A percentile compares a stretch with the other conserved stretches of the same genome.
Evolutionary conservation across 768 basidiomycete genomes (phyloP).

Genomic region (Kwoniella mangroviensis): DNA sequence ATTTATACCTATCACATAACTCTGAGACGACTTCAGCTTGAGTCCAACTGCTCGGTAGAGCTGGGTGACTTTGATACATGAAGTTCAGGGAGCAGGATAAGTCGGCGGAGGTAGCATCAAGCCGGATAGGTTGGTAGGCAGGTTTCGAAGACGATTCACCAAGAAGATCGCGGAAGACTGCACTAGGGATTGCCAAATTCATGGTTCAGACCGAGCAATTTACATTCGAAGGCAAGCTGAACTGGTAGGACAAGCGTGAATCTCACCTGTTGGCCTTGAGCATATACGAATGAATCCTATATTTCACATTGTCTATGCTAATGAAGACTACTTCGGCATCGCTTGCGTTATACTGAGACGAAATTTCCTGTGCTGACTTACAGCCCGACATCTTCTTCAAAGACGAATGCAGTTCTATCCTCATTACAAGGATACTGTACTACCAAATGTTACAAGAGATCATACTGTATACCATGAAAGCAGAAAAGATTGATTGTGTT

Average conservation of each 20-base stretch:
- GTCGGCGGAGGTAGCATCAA: not conserved
- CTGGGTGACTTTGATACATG: not conserved
- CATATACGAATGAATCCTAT: slow-evolving; percentile 14
- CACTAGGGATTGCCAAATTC: not conserved
- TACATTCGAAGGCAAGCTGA: too few relatives aligned
- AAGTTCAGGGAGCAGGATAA: not conserved
- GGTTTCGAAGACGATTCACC: not conserved
- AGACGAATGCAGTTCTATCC: not conserved
- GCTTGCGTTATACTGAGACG: not conserved
- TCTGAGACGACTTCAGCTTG: not conserved
- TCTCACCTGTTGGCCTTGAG: slow-evolving; percentile 22
- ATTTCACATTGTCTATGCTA: not conserved
- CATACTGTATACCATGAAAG: too few relatives aligned
- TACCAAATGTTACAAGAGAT: not conserved
- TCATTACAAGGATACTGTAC: not conserved
- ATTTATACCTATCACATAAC: slow-evolving; percentile 1
- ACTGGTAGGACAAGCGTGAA: too few relatives aligned
- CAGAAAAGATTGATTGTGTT: too few relatives aligned
- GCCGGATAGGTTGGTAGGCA: not conserved
- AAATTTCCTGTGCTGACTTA: not conserved
- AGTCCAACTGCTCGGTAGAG: not conserved
- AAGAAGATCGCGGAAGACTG: slow-evolving; percentile 12
- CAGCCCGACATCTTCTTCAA: not conserved
- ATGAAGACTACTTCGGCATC: slow-evolving; percentile 4
- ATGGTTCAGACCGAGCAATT: too few relatives aligned